Evolutionary conservation across 176 grass and related monocot species (phyloP).

Genomic region (Triticum dicoccoides): DNA sequence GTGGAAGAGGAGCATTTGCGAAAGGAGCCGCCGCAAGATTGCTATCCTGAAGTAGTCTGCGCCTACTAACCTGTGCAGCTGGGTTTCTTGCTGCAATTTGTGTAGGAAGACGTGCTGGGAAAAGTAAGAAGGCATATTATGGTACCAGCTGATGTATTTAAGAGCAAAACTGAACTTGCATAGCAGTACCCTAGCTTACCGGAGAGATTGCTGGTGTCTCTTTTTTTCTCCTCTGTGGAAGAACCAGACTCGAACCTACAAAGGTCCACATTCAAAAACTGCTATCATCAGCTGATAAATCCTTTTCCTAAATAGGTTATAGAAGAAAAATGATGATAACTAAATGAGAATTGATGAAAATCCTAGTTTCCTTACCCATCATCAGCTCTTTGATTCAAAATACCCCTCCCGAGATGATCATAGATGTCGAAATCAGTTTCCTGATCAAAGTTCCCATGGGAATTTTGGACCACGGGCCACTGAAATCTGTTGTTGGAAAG

Average conservation of each 20-base stretch:
- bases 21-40: slow-evolving; percentile 68
- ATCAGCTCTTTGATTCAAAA: slow-evolving; percentile 52
- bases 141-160: slow-evolving; percentile 16
- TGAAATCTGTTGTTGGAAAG: slow-evolving; percentile 80
- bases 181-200: slow-evolving; percentile 48
- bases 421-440: slow-evolving; percentile 48
- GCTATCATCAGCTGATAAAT: slow-evolving; percentile 23
- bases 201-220: slow-evolving; percentile 50
- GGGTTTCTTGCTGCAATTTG: slow-evolving; percentile 34
- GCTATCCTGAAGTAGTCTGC: slow-evolving; percentile 67
- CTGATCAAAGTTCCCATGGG: slow-evolving; percentile 47
- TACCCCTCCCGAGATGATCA: slow-evolving; percentile 34
- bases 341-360: slow-evolving; percentile 13
- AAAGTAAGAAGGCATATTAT: slow-evolving; percentile 24
- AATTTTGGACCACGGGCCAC: slow-evolving; percentile 41
- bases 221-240: slow-evolving; percentile 41
- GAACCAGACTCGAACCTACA: slow-evolving; percentile 43
- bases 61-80: slow-evolving; percentile 42
- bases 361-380: slow-evolving; percentile 49
- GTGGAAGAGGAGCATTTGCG: slow-evolving; percentile 39
- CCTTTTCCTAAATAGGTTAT: background rate
- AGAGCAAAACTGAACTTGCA: background rate
- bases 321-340: background rate
- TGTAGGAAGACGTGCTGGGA: slow-evolving; percentile 35
- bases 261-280: slow-evolving; percentile 36